A percentile compares a stretch with the other conserved stretches of the same genome.
Conservation (phyloP, 2,329 filamentous ascomycete species). For the Metarhizium album region DNA sequence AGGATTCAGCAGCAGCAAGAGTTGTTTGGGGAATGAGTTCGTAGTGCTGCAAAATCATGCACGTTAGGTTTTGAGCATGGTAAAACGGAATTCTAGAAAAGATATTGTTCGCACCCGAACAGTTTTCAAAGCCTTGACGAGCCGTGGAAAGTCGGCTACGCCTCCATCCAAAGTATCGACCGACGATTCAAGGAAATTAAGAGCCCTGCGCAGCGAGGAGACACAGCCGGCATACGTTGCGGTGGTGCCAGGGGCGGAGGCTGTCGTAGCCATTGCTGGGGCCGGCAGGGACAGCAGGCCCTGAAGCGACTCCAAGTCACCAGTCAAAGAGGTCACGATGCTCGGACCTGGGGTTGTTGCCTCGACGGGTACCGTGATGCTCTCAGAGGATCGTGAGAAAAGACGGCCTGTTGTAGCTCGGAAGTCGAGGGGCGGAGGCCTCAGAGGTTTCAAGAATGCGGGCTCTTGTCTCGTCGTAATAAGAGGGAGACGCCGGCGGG, state of each 20-base stretch:
- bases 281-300: neutral
- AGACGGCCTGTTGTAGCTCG: neutral
- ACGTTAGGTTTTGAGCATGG: conserved; percentile 3
- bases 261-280: conserved; percentile 11
- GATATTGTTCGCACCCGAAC: conserved; percentile 35
- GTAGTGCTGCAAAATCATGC: conserved; percentile 54
- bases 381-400: conserved; percentile 4
- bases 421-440: neutral
- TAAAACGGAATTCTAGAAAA: neutral
- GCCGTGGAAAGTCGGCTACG: conserved; percentile 47
- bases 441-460: conserved; percentile 3
- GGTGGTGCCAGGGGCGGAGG: conserved; percentile 16
- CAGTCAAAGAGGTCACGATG: neutral
- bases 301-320: neutral
- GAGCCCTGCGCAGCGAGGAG: conserved; percentile 46
- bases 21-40: conserved; percentile 82
- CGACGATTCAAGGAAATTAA: conserved; percentile 49
- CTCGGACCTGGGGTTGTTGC: neutral
- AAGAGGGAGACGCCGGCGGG: neutral
- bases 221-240: conserved; percentile 47
- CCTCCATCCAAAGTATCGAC: conserved; percentile 45
- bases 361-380: neutral
- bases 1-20: conserved; percentile 69
- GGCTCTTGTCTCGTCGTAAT: conserved; percentile 1
- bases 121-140: conserved; percentile 44